phyloP scores from a whole-genome alignment of 345 rosid species.

The Excoecaria cochinchinensis region DNA sequence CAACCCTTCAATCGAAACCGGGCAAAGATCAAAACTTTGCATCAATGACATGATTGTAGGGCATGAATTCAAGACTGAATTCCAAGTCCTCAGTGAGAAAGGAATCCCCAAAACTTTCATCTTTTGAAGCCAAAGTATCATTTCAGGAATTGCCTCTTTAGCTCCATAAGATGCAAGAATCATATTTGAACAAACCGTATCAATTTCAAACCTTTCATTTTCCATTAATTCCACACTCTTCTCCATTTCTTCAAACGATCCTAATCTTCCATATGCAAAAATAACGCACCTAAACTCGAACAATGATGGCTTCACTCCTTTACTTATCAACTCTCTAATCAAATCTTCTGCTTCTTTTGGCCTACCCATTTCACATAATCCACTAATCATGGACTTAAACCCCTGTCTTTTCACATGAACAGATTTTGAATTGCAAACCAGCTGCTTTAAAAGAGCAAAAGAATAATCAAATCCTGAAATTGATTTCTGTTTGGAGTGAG shows the following conservation, averaged over 20 bases:
- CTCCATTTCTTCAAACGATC: slow-evolving; percentile 65
- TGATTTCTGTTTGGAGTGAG: slow-evolving; percentile 43
- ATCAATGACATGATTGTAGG: slow-evolving; percentile 41
- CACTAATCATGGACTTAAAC: slow-evolving; percentile 56
- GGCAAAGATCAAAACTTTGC: slow-evolving; percentile 33
- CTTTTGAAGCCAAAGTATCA: slow-evolving; percentile 62
- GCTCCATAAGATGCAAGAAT: slow-evolving; percentile 75
- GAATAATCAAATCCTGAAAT: slow-evolving; percentile 47
- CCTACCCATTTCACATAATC: slow-evolving; percentile 63
- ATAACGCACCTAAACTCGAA: slow-evolving; percentile 56
- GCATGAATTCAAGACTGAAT: slow-evolving; percentile 75
- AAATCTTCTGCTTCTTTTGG: slow-evolving; percentile 58
- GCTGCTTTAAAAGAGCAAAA: slow-evolving; percentile 36
- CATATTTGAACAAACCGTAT: slow-evolving; percentile 75
- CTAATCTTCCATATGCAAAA: slow-evolving; percentile 65
- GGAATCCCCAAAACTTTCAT: slow-evolving; percentile 49
- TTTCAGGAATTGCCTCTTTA: slow-evolving; percentile 47
- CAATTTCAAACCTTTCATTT: slow-evolving; percentile 45
- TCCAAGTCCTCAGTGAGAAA: slow-evolving; percentile 62
- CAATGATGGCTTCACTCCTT: slow-evolving; percentile 42
- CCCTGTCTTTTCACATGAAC: slow-evolving; percentile 60
- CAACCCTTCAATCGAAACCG: slow-evolving; percentile 49
- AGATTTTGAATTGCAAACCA: slow-evolving; percentile 47
- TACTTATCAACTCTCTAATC: slow-evolving; percentile 46
- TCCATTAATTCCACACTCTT: slow-evolving; percentile 46